These are phyloP conservation scores for Metarhizium humberi DNA, from an alignment of 2,329 filamentous ascomycete genomes.

Conservation along the genomic window DNA sequence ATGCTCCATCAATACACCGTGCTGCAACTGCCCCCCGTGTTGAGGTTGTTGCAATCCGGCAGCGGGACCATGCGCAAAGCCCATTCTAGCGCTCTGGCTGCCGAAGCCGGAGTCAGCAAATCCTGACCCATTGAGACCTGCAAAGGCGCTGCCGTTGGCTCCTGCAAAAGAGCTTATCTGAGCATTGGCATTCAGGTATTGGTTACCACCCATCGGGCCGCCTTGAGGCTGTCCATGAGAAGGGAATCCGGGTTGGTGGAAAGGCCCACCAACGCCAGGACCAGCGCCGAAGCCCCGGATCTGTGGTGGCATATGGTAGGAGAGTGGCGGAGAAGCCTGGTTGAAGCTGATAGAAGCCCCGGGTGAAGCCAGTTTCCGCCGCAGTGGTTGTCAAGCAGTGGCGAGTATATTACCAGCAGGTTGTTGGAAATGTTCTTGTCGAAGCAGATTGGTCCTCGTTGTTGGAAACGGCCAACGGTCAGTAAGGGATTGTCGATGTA, in stretches of 20 bases:
- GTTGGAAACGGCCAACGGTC: neutral
- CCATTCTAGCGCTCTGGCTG: slow-evolving; percentile 80
- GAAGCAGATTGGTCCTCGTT: neutral
- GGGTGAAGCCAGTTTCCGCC: neutral
- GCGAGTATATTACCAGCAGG: neutral
- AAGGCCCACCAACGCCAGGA: slow-evolving; percentile 27
- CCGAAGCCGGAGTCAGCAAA: slow-evolving; percentile 65
- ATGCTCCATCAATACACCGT: slow-evolving; percentile 32
- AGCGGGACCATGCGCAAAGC: slow-evolving; percentile 65
- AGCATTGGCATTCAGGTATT: slow-evolving; percentile 63
- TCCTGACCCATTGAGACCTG: slow-evolving; percentile 46
- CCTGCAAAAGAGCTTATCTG: slow-evolving; percentile 57
- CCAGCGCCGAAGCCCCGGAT: slow-evolving; percentile 28
- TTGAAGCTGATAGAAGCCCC: neutral
- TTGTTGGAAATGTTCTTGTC: neutral
- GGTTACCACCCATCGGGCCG: slow-evolving; percentile 51
- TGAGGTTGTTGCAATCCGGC: slow-evolving; percentile 48
- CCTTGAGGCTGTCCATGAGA: slow-evolving; percentile 41
- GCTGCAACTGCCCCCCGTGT: slow-evolving; percentile 34
- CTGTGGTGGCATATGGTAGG: slow-evolving; percentile 25
- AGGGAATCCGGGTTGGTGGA: slow-evolving; percentile 41
- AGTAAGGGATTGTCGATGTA: neutral
- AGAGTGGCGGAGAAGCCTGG: neutral
- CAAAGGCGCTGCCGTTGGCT: slow-evolving; percentile 46
- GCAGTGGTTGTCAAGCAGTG: neutral